Conservation (phyloP, 208 protist species). For the Entamoeba invadens region DNA sequence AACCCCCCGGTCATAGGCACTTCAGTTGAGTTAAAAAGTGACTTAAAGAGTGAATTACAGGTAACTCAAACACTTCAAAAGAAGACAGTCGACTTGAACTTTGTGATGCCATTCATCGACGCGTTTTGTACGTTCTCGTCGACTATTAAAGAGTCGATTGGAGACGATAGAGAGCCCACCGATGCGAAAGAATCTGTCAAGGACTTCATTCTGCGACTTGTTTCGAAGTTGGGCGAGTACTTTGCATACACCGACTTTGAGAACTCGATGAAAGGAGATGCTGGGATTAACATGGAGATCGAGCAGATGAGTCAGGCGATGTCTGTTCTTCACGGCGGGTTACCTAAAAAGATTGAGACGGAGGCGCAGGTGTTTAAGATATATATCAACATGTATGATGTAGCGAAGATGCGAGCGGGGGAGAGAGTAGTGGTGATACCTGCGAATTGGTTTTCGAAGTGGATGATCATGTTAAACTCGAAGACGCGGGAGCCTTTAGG, state of each 20-base stretch:
- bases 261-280: background rate
- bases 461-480: background rate
- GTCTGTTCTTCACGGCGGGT: background rate
- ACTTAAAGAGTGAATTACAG: too few species aligned
- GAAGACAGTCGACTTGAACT: background rate
- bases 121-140: background rate
- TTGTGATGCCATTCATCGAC: background rate
- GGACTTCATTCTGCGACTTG: background rate
- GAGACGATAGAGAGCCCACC: too few species aligned
- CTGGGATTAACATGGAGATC: background rate
- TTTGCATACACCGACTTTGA: background rate
- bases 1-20: background rate
- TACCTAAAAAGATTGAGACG: background rate
- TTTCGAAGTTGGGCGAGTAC: background rate
- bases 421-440: background rate
- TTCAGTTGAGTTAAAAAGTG: too few species aligned
- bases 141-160: background rate
- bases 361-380: background rate
- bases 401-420: background rate
- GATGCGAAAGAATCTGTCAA: background rate
- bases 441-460: background rate
- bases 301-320: background rate
- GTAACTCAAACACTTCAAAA: too few species aligned
- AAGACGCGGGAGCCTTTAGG: background rate
- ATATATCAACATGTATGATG: background rate